Evolutionary conservation across 129 eudicot species (phyloP).

Genomic region (Lactuca sativa): DNA sequence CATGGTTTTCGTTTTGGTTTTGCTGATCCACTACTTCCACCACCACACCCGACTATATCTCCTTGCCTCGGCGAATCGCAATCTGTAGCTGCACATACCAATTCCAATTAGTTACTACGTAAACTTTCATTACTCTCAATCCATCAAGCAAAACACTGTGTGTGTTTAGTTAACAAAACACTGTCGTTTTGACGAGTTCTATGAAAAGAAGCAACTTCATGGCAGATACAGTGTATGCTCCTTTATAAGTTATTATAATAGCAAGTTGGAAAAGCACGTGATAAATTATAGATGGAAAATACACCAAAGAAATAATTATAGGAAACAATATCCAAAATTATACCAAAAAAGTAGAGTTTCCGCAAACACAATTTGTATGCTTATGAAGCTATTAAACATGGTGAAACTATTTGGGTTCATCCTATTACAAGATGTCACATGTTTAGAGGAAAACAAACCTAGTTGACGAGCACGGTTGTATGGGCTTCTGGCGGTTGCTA

Average conservation of each 20-base stretch:
- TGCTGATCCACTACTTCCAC: slow-evolving; percentile 19
- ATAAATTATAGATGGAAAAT: too few relatives aligned
- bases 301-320: background rate
- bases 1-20: slow-evolving; percentile 6
- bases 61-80: slow-evolving; percentile 20
- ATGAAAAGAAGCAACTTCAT: background rate
- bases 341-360: background rate
- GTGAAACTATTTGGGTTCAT: too few relatives aligned
- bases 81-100: slow-evolving; percentile 23
- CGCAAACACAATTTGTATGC: background rate
- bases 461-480: slow-evolving; percentile 23
- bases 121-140: background rate
- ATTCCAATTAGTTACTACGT: background rate
- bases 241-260: background rate
- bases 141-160: background rate
- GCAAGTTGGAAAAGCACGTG: background rate
- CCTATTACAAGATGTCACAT: background rate
- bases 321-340: background rate
- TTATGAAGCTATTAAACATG: background rate
- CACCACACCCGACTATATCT: slow-evolving; percentile 21
- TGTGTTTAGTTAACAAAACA: too few relatives aligned
- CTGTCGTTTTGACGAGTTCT: too few relatives aligned
- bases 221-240: background rate
- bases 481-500: slow-evolving; percentile 13
- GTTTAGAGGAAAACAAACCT: slow-evolving; percentile 24